Evolutionary conservation across 176 grass and related monocot species (phyloP), one percentile per base, ranked within the genome.

Genomic region (Bolboschoenus planiculmis): DNA sequence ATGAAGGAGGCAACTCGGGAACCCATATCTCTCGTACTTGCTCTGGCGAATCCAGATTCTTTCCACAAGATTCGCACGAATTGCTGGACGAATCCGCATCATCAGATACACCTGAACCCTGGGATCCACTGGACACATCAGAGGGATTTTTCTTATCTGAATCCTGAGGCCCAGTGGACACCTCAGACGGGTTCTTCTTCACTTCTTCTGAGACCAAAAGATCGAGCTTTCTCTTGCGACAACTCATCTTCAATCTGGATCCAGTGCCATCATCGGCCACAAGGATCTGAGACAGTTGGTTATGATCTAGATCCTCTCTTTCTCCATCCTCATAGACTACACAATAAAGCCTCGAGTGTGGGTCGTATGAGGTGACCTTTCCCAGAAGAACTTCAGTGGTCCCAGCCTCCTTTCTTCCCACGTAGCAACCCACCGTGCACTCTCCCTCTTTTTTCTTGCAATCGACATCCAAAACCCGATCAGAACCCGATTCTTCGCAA

Each of bases 141-240:
- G 78, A 85, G 84, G 94, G 84, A 7, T 91, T 90, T 29, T 88
- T 91, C 44, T 87, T 53, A 83, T 87, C 87, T 0, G 91, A 99
- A 23, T 47, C 84, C 81, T 81, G 80, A 59, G 79, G 34, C 86
- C 61, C 73, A 53, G 67, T 78, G 63, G 85, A 67, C 50, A 33
- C 30, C 79, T 91, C 78, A 1, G 61, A 51, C 1, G 39, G 75
- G 85, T 88, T 87, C 44, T 87, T 91, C 82, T 33, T 95, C 34
- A 79, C 37, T 10, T 81, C 89, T 0, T 84, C 92, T 8, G 83
- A 91, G 79, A 89, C 89, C 48, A 97, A 63, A 76, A 89, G 64
- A 80, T 93, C 94, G 46, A 97, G 89, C 71, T 97, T 97, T 85
- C 94, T 97, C 85, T 97, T 97, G 78, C 89, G 85, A 80, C 94